Evolutionary conservation across 1,284 basidiomycete genomes (phyloP).

Genomic region (Ceratobasidium papillatum): DNA sequence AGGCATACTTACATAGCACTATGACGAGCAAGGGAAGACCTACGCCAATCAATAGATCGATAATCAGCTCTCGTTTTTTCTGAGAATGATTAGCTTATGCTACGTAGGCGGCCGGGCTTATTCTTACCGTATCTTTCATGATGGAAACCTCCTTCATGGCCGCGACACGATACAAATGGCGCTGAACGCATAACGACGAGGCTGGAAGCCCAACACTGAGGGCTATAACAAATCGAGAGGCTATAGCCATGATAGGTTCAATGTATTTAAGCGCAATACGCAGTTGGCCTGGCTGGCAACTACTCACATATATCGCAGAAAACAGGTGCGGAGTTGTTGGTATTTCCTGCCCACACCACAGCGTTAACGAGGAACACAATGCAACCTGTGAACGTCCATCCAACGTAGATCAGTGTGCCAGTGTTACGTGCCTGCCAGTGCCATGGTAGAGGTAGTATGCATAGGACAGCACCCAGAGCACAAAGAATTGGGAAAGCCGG

Average conservation of each 20-base stretch:
- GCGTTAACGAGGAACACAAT: conserved; percentile 67
- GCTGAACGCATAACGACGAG: conserved; percentile 59
- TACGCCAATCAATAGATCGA: conserved; percentile 59
- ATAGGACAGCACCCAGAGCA: conserved; percentile 61
- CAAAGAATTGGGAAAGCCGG: conserved; percentile 51
- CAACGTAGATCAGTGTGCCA: conserved; percentile 71
- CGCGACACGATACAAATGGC: conserved; percentile 61
- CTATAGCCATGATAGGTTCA: conserved; percentile 47
- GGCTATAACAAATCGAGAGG: conserved; percentile 52
- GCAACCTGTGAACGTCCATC: conserved; percentile 66
- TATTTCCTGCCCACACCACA: conserved; percentile 71
- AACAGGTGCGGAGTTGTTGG: conserved; percentile 63
- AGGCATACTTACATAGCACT: conserved; percentile 59
- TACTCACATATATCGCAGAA: conserved; percentile 80
- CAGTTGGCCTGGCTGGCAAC: conserved; percentile 43
- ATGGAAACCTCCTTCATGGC: conserved; percentile 48
- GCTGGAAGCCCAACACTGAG: conserved; percentile 51
- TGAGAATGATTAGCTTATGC: neutral
- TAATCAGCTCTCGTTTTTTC: conserved; percentile 45
- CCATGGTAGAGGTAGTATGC: conserved; percentile 65
- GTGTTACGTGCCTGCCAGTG: conserved; percentile 69
- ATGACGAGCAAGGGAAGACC: conserved; percentile 59
- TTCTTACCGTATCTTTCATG: conserved; percentile 28
- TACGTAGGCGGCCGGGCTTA: neutral
- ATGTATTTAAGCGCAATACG: conserved; percentile 59